Percentiles rank a stretch among this genome's conserved stretches.
These are phyloP conservation scores for Candida krabiensis DNA, from an alignment of 805 yeast genomes.

Conservation along the genomic window DNA sequence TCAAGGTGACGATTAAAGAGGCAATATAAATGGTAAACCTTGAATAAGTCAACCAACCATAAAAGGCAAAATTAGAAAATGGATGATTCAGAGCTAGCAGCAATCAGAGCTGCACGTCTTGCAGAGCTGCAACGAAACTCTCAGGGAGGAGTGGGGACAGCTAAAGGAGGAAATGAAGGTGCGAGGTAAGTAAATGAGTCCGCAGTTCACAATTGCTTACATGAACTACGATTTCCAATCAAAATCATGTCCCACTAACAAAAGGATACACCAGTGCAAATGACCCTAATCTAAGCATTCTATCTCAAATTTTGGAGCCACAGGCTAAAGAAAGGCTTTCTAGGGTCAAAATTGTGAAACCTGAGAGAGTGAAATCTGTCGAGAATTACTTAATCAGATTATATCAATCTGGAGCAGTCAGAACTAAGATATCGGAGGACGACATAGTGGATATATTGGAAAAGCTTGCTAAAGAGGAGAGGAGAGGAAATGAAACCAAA, in stretches of 20 bases:
- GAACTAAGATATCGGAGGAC: slow-evolving; percentile 71
- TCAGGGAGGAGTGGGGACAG: slow-evolving; percentile 29
- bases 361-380: slow-evolving; percentile 87
- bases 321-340: slow-evolving; percentile 85
- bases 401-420: slow-evolving; percentile 74
- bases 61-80: no score
- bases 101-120: slow-evolving; percentile 90
- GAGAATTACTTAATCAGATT: slow-evolving; percentile 75
- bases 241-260: no score
- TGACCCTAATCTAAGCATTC: slow-evolving; percentile 31
- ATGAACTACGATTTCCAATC: background rate
- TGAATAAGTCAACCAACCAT: no score
- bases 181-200: slow-evolving; percentile 14
- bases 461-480: slow-evolving; percentile 73
- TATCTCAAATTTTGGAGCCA: slow-evolving; percentile 75
- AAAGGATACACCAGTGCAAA: slow-evolving; percentile 12
- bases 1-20: no score
- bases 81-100: slow-evolving; percentile 87
- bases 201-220: background rate
- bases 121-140: slow-evolving; percentile 71
- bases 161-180: slow-evolving; percentile 11
- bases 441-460: slow-evolving; percentile 83
- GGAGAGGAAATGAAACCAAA: slow-evolving; percentile 58
- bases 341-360: slow-evolving; percentile 84
- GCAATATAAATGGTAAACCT: no score